Evolutionary conservation across 2,329 filamentous ascomycete genomes (phyloP), one percentile per base, ranked within the genome.

Genomic region (Trichoderma atroviride): DNA sequence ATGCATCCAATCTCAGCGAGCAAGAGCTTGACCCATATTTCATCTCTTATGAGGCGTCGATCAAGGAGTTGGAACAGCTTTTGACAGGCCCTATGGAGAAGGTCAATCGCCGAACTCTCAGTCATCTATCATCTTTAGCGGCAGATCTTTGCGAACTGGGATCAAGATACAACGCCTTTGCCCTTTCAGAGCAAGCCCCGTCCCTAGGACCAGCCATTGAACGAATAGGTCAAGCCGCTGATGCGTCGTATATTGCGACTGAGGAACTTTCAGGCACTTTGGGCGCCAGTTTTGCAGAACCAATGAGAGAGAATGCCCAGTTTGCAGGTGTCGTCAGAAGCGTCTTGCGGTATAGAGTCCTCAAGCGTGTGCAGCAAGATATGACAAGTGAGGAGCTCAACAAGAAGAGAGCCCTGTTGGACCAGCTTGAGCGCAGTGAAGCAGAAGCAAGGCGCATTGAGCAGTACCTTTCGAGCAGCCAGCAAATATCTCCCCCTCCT

Each of bases 21-120:
- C 89, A 94, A 75, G 95, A 98, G 65, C 85, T 99, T 19, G 96
- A 99, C 76, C 94, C 94, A 2, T 99, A 98, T 79, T 99, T 99
- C 80, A 90, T 95, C 70, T 91, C 93, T 47, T 99, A 96, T 74
- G 96, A 99, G 78, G 86, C 91, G 3, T 95, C 94, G 1, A 97
- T 94, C 11, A 94, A 96, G 77, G 95, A 98, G 73, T 85, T 98
- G 1, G 96, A 99, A 79, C 84, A 91, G 19, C 86, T 98, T 5
- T 85, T 99, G 3, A 94, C 92, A 75, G 96, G 96, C 0, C 94
- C 93, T 6, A 97, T 99, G 84, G 96, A 99, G 78, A 97, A 97
- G 79, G 94, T 97, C 71, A 99, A 98, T 76, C 89, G 95, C 37
- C 88, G 96, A 43, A 94, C 94, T 6, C 83, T 99, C 7, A 92